Evolutionary conservation across 2,329 filamentous ascomycete species (phyloP).

Genomic region (Amylocarpus encephaloides): DNA sequence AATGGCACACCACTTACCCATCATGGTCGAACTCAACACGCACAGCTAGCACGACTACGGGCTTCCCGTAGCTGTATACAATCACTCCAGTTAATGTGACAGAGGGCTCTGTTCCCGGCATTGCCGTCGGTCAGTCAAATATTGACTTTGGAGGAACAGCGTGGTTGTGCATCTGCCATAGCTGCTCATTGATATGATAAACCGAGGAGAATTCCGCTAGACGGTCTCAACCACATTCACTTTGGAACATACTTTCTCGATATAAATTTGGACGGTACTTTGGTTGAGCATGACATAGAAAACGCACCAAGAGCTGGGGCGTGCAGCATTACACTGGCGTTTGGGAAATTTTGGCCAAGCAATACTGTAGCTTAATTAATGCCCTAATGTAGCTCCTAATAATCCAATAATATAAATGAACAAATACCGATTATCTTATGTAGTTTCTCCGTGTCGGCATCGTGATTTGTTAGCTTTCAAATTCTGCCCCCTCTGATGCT

Average conservation of each 20-base stretch:
- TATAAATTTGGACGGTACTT: background rate
- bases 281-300: slow-evolving; percentile 8
- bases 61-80: background rate
- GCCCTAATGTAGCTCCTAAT: background rate
- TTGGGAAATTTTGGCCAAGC: slow-evolving; percentile 2
- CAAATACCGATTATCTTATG: background rate
- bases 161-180: too few species aligned
- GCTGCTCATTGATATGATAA: too few species aligned
- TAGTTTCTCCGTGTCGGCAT: background rate
- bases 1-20: slow-evolving; percentile 30
- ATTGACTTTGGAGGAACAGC: too few species aligned
- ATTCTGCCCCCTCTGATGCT: background rate
- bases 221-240: background rate
- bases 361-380: slow-evolving; percentile 5
- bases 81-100: background rate
- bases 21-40: slow-evolving; percentile 23
- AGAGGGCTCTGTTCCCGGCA: too few species aligned
- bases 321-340: slow-evolving; percentile 21
- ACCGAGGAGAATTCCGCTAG: background rate
- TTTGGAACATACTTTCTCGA: background rate
- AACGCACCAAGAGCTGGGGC: slow-evolving; percentile 30
- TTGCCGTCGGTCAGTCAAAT: too few species aligned
- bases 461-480: background rate
- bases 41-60: slow-evolving; percentile 4
- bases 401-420: background rate